Conservation (phyloP, 805 yeast species). For the Ogataea corticis region DNA sequence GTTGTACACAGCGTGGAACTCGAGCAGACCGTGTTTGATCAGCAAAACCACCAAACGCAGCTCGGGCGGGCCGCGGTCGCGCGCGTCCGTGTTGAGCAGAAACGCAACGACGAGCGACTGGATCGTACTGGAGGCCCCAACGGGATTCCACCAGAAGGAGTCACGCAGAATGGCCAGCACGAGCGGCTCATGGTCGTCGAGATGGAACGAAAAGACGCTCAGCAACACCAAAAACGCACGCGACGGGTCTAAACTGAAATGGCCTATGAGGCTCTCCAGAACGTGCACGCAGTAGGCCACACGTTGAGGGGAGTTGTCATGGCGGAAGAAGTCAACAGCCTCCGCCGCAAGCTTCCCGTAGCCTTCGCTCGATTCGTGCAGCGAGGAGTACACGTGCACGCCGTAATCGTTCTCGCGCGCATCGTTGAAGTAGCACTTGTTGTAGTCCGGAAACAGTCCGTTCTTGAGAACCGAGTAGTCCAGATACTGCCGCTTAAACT, state of each 20-base stretch:
- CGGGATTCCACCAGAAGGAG: constrained; percentile 62
- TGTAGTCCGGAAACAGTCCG: constrained; percentile 33
- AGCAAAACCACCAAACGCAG: constrained; percentile 48
- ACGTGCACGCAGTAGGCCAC: constrained; percentile 46
- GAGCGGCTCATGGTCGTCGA: constrained; percentile 47
- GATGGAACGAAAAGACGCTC: constrained; percentile 47
- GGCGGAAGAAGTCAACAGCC: constrained; percentile 42
- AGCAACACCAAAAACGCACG: constrained; percentile 65
- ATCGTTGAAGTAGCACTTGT: constrained; percentile 30
- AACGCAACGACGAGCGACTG: constrained; percentile 26
- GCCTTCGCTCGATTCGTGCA: constrained; percentile 79
- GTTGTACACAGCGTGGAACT: constrained; percentile 60
- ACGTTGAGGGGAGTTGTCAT: constrained; percentile 42
- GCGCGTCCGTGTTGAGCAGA: constrained; percentile 42
- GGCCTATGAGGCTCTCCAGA: constrained; percentile 65
- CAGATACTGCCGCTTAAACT: constrained; percentile 30
- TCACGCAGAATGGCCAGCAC: constrained; percentile 49
- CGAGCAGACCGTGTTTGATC: constrained; percentile 64
- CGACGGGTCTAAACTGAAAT: constrained; percentile 71
- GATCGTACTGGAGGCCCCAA: constrained; percentile 18
- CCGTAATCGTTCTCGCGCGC: constrained; percentile 33
- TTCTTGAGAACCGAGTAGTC: constrained; percentile 28
- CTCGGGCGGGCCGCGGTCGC: constrained; percentile 27
- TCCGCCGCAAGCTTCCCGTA: constrained; percentile 63
- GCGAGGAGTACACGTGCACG: constrained; percentile 49